phyloP scores from a whole-genome alignment of 805 yeast species.

The Yamadazyma kitorensis region DNA sequence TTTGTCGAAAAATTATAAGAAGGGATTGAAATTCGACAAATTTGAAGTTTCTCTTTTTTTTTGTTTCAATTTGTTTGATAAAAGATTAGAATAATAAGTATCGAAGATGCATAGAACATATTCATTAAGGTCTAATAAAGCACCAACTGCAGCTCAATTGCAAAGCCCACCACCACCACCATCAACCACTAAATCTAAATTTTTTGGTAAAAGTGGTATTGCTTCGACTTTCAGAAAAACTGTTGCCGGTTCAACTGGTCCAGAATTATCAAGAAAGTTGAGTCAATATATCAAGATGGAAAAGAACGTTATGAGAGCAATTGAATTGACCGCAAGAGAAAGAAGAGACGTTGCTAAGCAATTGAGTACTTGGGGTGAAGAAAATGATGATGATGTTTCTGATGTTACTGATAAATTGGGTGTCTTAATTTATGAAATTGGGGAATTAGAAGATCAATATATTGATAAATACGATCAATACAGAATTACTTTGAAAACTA shows the following conservation, averaged over 20 bases:
- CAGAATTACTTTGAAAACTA: slow-evolving; percentile 75
- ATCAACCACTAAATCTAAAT: slow-evolving; percentile 81
- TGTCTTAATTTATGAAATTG: slow-evolving; percentile 76
- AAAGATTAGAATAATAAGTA: too few relatives aligned
- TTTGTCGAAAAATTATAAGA: too few relatives aligned
- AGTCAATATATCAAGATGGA: slow-evolving; percentile 76
- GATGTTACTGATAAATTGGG: slow-evolving; percentile 88
- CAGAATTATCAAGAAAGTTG: slow-evolving; percentile 73
- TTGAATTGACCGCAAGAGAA: slow-evolving; percentile 74
- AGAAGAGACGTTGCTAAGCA: slow-evolving; percentile 81
- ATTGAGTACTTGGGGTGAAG: slow-evolving; percentile 83
- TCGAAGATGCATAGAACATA: slow-evolving; percentile 97
- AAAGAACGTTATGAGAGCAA: slow-evolving; percentile 75
- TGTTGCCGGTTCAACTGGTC: slow-evolving; percentile 78
- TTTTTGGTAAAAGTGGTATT: slow-evolving; percentile 81
- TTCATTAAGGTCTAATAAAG: slow-evolving; percentile 90
- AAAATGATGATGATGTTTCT: slow-evolving; percentile 79
- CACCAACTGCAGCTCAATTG: slow-evolving; percentile 96
- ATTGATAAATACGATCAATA: slow-evolving; percentile 84
- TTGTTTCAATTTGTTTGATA: too few relatives aligned
- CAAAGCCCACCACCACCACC: slow-evolving; percentile 96
- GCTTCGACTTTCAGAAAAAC: slow-evolving; percentile 62
- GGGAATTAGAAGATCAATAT: slow-evolving; percentile 84
- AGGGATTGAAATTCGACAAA: too few relatives aligned
- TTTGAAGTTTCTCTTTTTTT: too few relatives aligned